A percentile compares a stretch with the other conserved stretches of the same genome.
Evolutionary conservation across 306 rosid species (phyloP).

Genomic region (Vigna trinervia): DNA sequence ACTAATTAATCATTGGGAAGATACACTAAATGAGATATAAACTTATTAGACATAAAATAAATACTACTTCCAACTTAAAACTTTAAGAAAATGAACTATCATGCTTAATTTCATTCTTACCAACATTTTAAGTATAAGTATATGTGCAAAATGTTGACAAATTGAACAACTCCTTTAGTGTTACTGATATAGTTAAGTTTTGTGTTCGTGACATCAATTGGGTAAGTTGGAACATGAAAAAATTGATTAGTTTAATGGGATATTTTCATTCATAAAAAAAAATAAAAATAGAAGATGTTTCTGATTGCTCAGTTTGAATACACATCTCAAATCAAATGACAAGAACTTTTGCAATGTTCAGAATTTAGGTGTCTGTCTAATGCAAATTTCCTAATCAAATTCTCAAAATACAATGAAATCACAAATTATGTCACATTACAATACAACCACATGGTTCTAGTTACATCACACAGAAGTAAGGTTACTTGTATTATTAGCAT

Average conservation of each 20-base stretch:
- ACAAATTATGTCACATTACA: constrained; percentile 41
- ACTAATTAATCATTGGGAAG: too few species aligned
- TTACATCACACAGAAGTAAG: constrained; percentile 52
- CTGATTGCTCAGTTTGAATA: constrained; percentile 28
- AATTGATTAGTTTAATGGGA: constrained; percentile 1
- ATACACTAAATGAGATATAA: too few species aligned
- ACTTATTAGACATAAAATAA: too few species aligned
- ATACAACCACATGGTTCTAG: constrained; percentile 42
- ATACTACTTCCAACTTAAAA: too few species aligned
- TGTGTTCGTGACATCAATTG: not conserved
- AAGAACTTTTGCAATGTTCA: constrained; percentile 24
- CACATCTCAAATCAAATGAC: constrained; percentile 39
- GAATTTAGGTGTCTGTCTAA: constrained; percentile 34
- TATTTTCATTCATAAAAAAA: too few species aligned
- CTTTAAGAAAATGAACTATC: too few species aligned
- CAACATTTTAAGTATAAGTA: too few species aligned
- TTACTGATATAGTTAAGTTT: too few species aligned
- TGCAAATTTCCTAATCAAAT: constrained; percentile 46
- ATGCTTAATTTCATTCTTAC: too few species aligned
- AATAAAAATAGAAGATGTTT: not conserved
- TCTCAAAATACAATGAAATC: constrained; percentile 47
- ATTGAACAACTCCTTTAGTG: too few species aligned
- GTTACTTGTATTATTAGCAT: constrained; percentile 45
- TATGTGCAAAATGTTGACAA: not conserved
- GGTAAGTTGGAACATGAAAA: constrained; percentile 27